Evolutionary conservation across 768 basidiomycete genomes (phyloP), one percentile per base, ranked within the genome.

Genomic region (Trametes punicea): DNA sequence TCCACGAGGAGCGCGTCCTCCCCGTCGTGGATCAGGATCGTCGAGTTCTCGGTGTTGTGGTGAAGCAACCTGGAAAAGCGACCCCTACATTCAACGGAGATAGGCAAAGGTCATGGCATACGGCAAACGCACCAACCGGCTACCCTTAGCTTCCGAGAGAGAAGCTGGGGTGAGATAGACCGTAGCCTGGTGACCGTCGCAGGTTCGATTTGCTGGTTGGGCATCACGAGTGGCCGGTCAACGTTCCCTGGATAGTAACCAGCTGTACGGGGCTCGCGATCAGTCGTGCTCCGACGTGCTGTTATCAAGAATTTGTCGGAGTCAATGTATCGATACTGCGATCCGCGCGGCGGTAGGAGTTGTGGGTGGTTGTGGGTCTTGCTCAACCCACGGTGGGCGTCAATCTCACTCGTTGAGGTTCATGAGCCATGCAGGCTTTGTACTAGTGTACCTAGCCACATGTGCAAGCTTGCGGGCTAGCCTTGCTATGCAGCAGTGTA

Each of bases 1-100:
- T 88, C 84, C 7, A 87, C 79, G 9, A 85, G 70, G 45, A 88
- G 63, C 30, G 74, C 81, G n/a, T 69, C 67, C 11, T 75, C 74
- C 44, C 73, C 74, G 60, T 81, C 81, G n/a, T 77, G 61, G 29
- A 88, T 67, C 20, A 82, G 55, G 13, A 80, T 69, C 13, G 79
- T 67, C 3, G 76, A 77, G 34, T 75, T 76, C 8, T 67, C 62
- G 13, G 73, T 70, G 57, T 87, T 83, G 65, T 85, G 84, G 27
- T 77, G 73, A 31, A 85, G 73, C 60, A 87, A 73, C 63, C 86
- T 88, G 63, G 39, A 42, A 52, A 15, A 1, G 25, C 25, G 34
- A 36, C 15, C 6, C 36, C 33, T 26, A 55, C 18, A 58, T 48
- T 59, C 41, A 5, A 23, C 13, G 26, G 25, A 27, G 33, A 26